Conservation (phyloP, 1,284 basidiomycete species). For the Heterobasidion annosum region DNA sequence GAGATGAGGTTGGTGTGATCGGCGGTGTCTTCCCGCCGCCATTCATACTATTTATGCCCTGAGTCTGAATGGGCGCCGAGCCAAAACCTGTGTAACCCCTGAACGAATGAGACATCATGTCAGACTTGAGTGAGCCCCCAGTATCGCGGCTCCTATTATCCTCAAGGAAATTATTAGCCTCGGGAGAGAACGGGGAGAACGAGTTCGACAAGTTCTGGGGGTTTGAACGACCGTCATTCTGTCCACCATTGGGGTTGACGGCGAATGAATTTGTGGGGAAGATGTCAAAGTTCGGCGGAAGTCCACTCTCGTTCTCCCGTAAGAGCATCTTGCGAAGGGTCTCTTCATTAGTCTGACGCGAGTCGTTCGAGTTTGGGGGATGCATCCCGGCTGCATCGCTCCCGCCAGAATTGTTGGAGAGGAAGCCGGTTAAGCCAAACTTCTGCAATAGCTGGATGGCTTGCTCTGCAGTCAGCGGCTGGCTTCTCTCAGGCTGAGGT, state of each 20-base stretch:
- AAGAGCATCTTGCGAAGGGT: neutral
- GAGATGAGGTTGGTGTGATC: constrained; percentile 24
- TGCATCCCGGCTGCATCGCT: neutral
- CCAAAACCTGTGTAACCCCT: constrained; percentile 39
- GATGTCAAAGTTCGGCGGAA: constrained; percentile 6
- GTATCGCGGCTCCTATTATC: constrained; percentile 15
- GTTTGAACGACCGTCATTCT: constrained; percentile 7
- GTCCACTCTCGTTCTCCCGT: constrained; percentile 1
- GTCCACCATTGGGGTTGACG: constrained; percentile 1
- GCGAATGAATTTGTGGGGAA: neutral
- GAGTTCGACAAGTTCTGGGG: constrained; percentile 11
- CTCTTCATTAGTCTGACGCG: neutral
- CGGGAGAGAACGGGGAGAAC: constrained; percentile 33
- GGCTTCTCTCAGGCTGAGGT: constrained; percentile 15
- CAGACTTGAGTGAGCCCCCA: constrained; percentile 10
- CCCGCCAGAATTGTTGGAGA: neutral
- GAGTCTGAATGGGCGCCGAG: constrained; percentile 14
- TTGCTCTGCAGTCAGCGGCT: constrained; percentile 51
- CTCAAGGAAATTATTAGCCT: constrained; percentile 23
- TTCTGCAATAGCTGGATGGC: constrained; percentile 59
- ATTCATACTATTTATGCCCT: constrained; percentile 14
- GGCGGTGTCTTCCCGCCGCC: constrained; percentile 28
- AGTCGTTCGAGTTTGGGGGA: neutral
- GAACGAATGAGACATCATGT: constrained; percentile 27
- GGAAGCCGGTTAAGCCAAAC: constrained; percentile 20